Evolutionary conservation across 495 filamentous ascomycete species (phyloP), one percentile per base, ranked within the genome.

Genomic region (Cercophora sp.): DNA sequence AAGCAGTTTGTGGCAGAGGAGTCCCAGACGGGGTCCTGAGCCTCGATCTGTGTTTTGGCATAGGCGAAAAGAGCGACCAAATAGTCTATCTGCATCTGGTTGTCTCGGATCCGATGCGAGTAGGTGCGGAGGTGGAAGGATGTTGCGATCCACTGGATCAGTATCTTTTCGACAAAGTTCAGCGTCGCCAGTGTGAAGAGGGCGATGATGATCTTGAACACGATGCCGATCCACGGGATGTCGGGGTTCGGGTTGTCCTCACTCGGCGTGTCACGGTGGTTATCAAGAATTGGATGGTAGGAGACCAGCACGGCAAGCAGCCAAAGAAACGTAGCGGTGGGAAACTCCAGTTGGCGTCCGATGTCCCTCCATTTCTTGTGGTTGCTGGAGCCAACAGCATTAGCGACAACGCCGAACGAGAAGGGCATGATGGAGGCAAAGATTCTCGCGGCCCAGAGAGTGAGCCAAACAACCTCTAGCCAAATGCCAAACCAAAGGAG

Each of bases 351-450:
- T 61, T 91, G 86, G 51, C 83, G 84, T 4, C 87, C 89, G 67
- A 96, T 83, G 62, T 95, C 91, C 56, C 80, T 84, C 91, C 92
- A 96, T 70, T 96, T 96, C 70, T 92, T 96, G 54, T 81, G 78
- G 34, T 74, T 74, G 60, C 89, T 93, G 54, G 95, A 91, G 25
- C 88, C 94, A 58, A 91, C 84, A 1, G 90, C 73, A 62, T 86
- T 88, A 20, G 89, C 81, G 22, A 88, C 50, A 4, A 87, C 53
- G 8, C 82, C 79, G 19, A 93, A 76, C 0, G 79, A 63, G 34
- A 71, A 78, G 3, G 93, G 92, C 40, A 96, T 72, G 36, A 79
- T 76, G 61, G 91, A 87, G 4, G 88, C 82, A 8, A 88, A 69
- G 45, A 96, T 86, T 70, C 87, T 64, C 0, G 85, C 85, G 22